A percentile compares a stretch with the other conserved stretches of the same genome.
phyloP scores from a whole-genome alignment of 2,329 filamentous ascomycete genomes.

The Xylariaceae sp. region DNA sequence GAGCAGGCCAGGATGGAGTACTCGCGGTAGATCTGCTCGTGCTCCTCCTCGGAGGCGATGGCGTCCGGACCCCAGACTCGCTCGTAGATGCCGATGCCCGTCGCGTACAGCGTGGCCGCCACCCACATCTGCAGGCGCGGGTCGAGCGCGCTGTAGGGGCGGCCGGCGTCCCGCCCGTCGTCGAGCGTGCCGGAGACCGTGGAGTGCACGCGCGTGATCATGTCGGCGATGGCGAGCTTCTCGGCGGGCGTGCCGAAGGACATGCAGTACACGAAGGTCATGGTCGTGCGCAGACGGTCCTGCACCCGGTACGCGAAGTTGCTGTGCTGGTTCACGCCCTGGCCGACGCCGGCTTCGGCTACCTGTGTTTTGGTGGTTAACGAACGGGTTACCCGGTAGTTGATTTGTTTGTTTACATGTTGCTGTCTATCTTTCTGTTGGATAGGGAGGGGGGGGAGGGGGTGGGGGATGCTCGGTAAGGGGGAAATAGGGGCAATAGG shows the following conservation, averaged over 20 bases:
- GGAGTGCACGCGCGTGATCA: constrained; percentile 1
- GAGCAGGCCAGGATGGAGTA: constrained; percentile 22
- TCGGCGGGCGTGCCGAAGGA: constrained; percentile 2
- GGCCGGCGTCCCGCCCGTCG: constrained; percentile 1
- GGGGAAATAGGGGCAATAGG: no score
- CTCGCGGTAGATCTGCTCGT: constrained; percentile 22
- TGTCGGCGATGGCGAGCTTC: constrained; percentile 1
- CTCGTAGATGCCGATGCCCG: constrained; percentile 27
- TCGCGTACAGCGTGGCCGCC: constrained; percentile 31
- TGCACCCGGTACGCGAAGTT: constrained; percentile 29
- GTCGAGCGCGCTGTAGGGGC: constrained; percentile 24
- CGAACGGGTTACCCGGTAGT: no score
- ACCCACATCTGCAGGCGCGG: constrained; percentile 32
- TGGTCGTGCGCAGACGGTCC: constrained; percentile 22
- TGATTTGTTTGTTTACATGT: no score
- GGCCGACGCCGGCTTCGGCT: constrained; percentile 30
- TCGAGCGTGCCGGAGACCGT: neutral
- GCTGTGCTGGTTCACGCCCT: constrained; percentile 29
- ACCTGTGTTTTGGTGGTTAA: no score
- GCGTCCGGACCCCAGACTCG: constrained; percentile 26
- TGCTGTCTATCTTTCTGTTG: no score
- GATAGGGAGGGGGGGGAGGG: no score
- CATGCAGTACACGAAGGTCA: constrained; percentile 5
- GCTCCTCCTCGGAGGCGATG: constrained; percentile 15
- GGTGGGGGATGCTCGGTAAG: no score